A percentile compares a stretch with the other conserved stretches of the same genome.
Evolutionary conservation across 495 filamentous ascomycete species (phyloP).

Genomic region (Parathielavia appendiculata): DNA sequence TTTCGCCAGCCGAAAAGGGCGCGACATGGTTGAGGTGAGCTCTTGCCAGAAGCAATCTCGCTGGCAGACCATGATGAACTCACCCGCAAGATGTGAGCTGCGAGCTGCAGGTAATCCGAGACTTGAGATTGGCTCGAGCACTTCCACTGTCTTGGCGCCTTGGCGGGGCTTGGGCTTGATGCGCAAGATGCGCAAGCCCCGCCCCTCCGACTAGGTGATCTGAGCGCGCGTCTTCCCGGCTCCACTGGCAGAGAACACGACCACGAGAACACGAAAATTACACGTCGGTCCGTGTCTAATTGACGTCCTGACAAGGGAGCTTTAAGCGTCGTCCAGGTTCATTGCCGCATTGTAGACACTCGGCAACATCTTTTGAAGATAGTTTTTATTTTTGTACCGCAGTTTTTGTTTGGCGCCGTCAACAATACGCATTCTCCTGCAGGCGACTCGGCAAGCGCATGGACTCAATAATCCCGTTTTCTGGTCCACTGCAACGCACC

Average conservation of each 20-base stretch:
- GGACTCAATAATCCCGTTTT: constrained; percentile 9
- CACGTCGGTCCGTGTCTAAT: constrained; percentile 30
- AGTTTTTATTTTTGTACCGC: neutral
- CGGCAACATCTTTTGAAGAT: neutral
- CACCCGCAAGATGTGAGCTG: too few relatives aligned
- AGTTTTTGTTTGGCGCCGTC: neutral
- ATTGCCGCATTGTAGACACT: too few relatives aligned
- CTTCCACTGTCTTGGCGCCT: neutral
- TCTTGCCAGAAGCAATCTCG: neutral
- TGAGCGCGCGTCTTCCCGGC: constrained; percentile 11
- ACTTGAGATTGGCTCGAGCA: neutral
- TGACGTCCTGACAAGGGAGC: constrained; percentile 21
- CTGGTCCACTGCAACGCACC: constrained; percentile 23
- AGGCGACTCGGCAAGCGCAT: constrained; percentile 21
- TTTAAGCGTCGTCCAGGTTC: neutral
- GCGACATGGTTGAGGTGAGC: constrained; percentile 22
- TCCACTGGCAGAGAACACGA: constrained; percentile 19
- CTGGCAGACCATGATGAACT: too few relatives aligned
- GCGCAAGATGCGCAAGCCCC: too few relatives aligned
- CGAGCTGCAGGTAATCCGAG: neutral
- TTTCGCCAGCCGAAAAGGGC: constrained; percentile 22
- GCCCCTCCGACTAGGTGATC: too few relatives aligned
- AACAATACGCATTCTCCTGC: constrained; percentile 19
- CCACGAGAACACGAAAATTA: constrained; percentile 32
- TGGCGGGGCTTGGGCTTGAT: neutral